These are phyloP conservation scores for Solanum infundibuliforme DNA, from an alignment of 257 asterid genomes.

Conservation along the genomic window DNA sequence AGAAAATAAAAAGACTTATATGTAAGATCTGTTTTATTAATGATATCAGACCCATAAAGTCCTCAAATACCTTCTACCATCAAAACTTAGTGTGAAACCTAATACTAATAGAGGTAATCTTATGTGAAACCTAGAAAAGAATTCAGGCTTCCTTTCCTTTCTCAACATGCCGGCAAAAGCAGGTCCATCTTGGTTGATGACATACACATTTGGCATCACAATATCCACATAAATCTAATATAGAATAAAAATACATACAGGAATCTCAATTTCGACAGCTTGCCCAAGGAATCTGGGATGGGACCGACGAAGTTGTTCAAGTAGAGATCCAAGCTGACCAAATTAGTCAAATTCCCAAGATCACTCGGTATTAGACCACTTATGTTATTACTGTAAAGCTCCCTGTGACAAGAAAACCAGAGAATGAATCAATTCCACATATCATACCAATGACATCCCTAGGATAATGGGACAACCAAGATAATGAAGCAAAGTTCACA, in stretches of 20 bases:
- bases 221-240: neutral
- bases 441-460: neutral
- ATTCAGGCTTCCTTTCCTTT: neutral
- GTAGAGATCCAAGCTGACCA: constrained; percentile 99
- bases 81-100: neutral
- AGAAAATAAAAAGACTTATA: neutral
- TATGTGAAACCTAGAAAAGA: neutral
- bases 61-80: neutral
- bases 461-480: neutral
- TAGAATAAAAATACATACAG: constrained; percentile 54
- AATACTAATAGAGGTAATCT: neutral
- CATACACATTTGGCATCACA: neutral
- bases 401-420: constrained; percentile 37
- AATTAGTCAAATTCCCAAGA: constrained; percentile 90
- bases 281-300: constrained; percentile 84
- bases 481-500: neutral
- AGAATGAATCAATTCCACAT: neutral
- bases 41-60: neutral
- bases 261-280: constrained; percentile 74
- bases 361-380: constrained; percentile 76
- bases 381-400: constrained; percentile 87
- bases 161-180: neutral
- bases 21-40: neutral
- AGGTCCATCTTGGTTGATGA: neutral
- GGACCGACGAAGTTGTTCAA: constrained; percentile 81